Conservation (phyloP, 495 filamentous ascomycete species). For the Podospora pseudoanserina region DNA sequence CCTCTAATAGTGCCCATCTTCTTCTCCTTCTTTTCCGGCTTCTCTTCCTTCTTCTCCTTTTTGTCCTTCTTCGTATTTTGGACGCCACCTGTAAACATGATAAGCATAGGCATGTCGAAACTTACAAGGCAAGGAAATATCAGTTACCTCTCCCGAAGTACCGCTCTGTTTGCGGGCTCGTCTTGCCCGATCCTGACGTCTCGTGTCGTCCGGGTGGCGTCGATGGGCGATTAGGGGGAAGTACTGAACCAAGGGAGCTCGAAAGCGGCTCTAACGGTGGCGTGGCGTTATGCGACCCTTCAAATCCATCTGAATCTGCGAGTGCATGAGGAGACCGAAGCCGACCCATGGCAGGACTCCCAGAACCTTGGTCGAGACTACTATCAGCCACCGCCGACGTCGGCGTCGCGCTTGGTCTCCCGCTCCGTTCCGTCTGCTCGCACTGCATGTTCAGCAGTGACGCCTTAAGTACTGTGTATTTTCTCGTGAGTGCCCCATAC, state of each 20-base stretch:
- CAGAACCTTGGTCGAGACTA: neutral
- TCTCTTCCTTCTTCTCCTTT: conserved; percentile 50
- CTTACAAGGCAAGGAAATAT: conserved; percentile 13
- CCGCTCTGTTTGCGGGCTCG: conserved; percentile 43
- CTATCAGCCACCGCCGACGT: neutral
- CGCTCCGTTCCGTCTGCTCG: conserved; percentile 15
- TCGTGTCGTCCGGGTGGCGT: conserved; percentile 30
- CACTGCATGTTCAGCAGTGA: conserved; percentile 36
- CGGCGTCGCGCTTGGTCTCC: neutral
- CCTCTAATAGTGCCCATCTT: conserved; percentile 45
- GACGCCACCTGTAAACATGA: conserved; percentile 43
- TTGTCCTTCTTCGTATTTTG: conserved; percentile 56
- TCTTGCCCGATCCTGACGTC: conserved; percentile 22
- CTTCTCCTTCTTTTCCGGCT: conserved; percentile 51
- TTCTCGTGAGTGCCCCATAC: conserved; percentile 39
- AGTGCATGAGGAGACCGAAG: neutral
- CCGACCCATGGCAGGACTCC: conserved; percentile 3
- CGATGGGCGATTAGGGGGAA: conserved; percentile 20
- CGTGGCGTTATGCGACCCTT: conserved; percentile 34
- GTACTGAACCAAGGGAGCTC: conserved; percentile 17
- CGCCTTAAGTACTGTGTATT: conserved; percentile 40
- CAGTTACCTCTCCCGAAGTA: conserved; percentile 46
- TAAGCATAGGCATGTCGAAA: conserved; percentile 30
- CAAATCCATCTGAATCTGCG: conserved; percentile 9
- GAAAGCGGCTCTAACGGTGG: conserved; percentile 33